phyloP scores from a whole-genome alignment of 768 basidiomycete species.

The Austroboletus eburneus region DNA sequence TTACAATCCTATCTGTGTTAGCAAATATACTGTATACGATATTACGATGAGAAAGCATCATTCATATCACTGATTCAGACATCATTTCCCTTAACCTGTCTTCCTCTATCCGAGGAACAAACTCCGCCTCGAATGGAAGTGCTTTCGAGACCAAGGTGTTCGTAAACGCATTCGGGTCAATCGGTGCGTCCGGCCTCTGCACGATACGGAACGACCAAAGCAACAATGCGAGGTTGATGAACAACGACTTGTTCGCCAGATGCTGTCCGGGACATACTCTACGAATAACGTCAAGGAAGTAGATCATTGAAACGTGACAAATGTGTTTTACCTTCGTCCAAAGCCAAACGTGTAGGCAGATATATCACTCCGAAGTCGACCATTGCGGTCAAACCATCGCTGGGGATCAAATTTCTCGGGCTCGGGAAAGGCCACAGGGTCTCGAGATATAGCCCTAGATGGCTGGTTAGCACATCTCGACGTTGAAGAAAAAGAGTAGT shows the following conservation, averaged over 20 bases:
- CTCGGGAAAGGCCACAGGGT: slow-evolving; percentile 19
- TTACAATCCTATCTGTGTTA: too few relatives aligned
- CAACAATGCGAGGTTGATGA: slow-evolving; percentile 55
- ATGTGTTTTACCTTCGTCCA: slow-evolving; percentile 34
- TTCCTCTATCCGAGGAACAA: neutral
- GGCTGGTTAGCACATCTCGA: neutral
- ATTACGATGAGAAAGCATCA: neutral
- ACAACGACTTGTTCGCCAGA: slow-evolving; percentile 49
- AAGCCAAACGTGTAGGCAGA: slow-evolving; percentile 48
- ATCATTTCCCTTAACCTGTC: neutral
- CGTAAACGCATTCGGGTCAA: neutral
- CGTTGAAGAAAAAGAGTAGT: neutral
- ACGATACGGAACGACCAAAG: slow-evolving; percentile 56
- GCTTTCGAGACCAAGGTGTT: neutral
- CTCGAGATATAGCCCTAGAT: slow-evolving; percentile 21
- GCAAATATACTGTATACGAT: too few relatives aligned
- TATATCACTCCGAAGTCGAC: slow-evolving; percentile 42
- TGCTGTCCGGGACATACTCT: slow-evolving; percentile 61
- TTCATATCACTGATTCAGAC: neutral
- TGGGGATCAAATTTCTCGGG: slow-evolving; percentile 52
- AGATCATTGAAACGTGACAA: neutral
- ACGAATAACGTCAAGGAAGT: neutral
- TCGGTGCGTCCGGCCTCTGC: neutral
- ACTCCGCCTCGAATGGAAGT: neutral
- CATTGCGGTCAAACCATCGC: slow-evolving; percentile 45